phyloP scores from a whole-genome alignment of 75 land plant genomes.

The Sequoiadendron giganteum region DNA sequence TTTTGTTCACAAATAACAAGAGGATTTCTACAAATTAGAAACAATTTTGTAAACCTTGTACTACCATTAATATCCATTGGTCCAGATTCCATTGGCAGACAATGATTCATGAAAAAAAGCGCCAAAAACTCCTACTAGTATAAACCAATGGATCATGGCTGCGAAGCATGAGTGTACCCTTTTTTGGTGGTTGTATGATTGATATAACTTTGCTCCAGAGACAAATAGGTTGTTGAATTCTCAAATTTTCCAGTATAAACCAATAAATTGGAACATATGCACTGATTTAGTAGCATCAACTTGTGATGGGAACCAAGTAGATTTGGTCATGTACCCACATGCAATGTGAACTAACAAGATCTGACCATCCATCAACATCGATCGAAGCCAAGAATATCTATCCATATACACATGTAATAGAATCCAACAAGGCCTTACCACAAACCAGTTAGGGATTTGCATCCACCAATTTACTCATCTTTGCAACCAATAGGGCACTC shows the following conservation, averaged over 20 bases:
- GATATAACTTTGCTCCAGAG: conserved; percentile 40
- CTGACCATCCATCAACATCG: no score
- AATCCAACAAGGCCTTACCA: conserved; percentile 46
- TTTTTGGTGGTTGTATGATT: conserved; percentile 21
- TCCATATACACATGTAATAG: conserved; percentile 24
- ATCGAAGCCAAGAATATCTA: no score
- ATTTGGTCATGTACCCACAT: conserved; percentile 40
- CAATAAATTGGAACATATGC: conserved; percentile 48
- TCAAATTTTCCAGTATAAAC: conserved; percentile 38
- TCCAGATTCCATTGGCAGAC: conserved; percentile 17
- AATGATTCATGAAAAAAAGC: conserved; percentile 11
- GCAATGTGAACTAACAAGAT: no score
- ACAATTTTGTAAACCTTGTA: background rate
- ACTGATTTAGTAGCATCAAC: conserved; percentile 38
- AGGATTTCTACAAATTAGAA: no score
- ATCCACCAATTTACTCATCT: conserved; percentile 27
- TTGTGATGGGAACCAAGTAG: conserved; percentile 9
- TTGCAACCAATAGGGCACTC: conserved; percentile 15
- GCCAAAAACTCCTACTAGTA: conserved; percentile 19
- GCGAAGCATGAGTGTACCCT: conserved; percentile 33
- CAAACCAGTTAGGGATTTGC: conserved; percentile 19
- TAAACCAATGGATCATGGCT: conserved; percentile 13
- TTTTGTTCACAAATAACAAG: no score
- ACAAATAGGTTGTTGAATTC: conserved; percentile 46
- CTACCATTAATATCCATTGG: conserved; percentile 23